A percentile compares a stretch with the other conserved stretches of the same genome.
Conservation (phyloP, 1,139 yeast genomes). For the Meyerozyma carpophila region DNA sequence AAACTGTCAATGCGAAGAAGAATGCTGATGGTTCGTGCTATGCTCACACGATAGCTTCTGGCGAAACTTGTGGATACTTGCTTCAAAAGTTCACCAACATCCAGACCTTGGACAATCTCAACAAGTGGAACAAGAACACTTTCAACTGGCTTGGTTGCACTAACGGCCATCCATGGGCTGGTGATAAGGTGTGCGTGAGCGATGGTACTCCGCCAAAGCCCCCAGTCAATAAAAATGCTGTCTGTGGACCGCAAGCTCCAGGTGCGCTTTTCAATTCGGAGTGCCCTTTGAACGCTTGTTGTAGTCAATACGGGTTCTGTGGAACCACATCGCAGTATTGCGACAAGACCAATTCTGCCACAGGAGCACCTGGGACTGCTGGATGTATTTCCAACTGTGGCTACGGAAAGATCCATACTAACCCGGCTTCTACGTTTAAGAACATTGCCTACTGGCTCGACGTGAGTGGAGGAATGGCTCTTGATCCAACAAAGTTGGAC, state of each 20-base stretch:
- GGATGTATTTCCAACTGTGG: constrained; percentile 16
- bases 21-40: constrained; percentile 4
- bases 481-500: constrained; percentile 9
- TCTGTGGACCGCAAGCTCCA: constrained; percentile 14
- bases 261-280: constrained; percentile 5
- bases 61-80: constrained; percentile 2
- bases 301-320: constrained; percentile 11
- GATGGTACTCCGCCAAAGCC: constrained; percentile 12
- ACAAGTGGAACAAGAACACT: constrained; percentile 10
- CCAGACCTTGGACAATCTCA: constrained; percentile 5
- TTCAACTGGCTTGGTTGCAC: constrained; percentile 13
- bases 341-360: constrained; percentile 4
- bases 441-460: constrained; percentile 16
- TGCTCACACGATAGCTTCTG: constrained; percentile 3
- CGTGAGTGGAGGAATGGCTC: constrained; percentile 6
- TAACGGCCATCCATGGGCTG: constrained; percentile 4
- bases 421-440: constrained; percentile 10
- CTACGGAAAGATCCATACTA: constrained; percentile 11
- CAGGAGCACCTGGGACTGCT: constrained; percentile 8
- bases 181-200: constrained; percentile 11
- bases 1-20: constrained; percentile 2
- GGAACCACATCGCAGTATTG: constrained; percentile 12
- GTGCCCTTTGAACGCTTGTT: constrained; percentile 15
- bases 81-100: constrained; percentile 1
- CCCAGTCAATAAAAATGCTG: constrained; percentile 8